Base-by-base conservation (phyloP, 2,329 filamentous ascomycete genomes). In the Sclerotinia nivalis region DNA sequence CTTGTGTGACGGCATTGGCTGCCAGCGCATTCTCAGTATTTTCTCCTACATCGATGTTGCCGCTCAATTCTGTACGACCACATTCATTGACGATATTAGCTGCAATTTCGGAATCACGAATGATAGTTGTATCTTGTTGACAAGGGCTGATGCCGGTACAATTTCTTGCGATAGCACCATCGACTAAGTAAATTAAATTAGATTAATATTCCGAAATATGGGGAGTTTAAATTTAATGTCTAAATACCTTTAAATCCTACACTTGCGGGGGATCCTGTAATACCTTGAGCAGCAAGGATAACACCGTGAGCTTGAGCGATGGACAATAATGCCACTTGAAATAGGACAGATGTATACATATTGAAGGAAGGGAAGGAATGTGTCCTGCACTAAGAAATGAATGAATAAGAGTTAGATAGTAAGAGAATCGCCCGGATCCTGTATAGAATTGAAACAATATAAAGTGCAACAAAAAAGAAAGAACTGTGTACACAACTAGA, bases 131-230 rank as follows among this genome's bases (percentile, higher is more conserved):
- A 70, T 91, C 88, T 72, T 87, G 86, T 76, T 91, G 88, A 82
- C 89, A 91, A 31, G 88, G 88, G 77, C 83, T 87, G 80, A 89
- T 88, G 69, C 81, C 81, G 22, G 87, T 89, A 78, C 88, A 89
- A 78, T 89, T 88, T 72, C 88, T 84, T 40, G 88, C 86, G 74
- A 88, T 83, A 69, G 79, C 79, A 54, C 83, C 79, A 74, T 86
- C 83, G 71, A 89, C 84, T 84, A 59, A 59, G 37, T 43, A 52
- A 9, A 65, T 40, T 40, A 52, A 40, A 64, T 65, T 43, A 40
- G 60, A 28, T 40, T 65, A 22, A 40, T 15, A 28, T 28, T 25
- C 47, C 10, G 47, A 52, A 65, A 40, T 54, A 40, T 40, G 15
- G 47, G 61, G 49, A 43, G 5, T 13, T 28, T 52, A 52, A n/a